Conservation (phyloP, 176 grass and related monocot species). For the Oryza rufipogon region DNA sequence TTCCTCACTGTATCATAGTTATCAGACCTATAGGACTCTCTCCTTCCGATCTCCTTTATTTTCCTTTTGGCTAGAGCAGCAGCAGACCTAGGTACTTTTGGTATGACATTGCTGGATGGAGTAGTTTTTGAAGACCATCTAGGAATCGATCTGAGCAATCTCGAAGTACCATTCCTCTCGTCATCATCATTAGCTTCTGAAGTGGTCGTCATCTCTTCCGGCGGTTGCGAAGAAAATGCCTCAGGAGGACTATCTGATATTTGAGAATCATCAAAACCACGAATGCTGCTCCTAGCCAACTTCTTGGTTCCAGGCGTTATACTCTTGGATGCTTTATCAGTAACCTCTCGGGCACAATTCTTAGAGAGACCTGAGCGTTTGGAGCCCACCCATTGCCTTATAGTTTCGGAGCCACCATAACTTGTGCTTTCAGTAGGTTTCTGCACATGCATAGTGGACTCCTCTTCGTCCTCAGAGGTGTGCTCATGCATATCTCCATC, state of each 20-base stretch:
- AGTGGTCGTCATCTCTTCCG: conserved; percentile 45
- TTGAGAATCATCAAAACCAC: conserved; percentile 47
- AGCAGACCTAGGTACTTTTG: conserved; percentile 67
- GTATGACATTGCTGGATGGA: conserved; percentile 30
- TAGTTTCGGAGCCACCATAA: conserved; percentile 38
- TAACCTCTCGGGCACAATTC: conserved; percentile 53
- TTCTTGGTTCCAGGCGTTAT: conserved; percentile 26
- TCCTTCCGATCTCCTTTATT: conserved; percentile 52
- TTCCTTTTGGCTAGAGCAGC: conserved; percentile 52
- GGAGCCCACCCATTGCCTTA: conserved; percentile 66
- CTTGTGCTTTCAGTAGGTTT: conserved; percentile 53
- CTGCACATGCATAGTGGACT: not conserved
- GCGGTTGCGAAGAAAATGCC: conserved; percentile 51
- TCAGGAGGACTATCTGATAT: conserved; percentile 27
- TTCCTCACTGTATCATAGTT: conserved; percentile 48
- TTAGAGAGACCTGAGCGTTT: conserved; percentile 63
- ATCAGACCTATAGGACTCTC: conserved; percentile 46
- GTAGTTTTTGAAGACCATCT: conserved; percentile 46
- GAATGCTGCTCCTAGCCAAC: conserved; percentile 33
- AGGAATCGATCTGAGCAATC: conserved; percentile 38
- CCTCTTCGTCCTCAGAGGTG: conserved; percentile 42
- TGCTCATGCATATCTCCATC: conserved; percentile 33
- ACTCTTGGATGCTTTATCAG: conserved; percentile 37
- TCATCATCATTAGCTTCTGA: conserved; percentile 44
- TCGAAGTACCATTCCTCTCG: conserved; percentile 37